Conservation (phyloP, 2,329 filamentous ascomycete genomes). For the Botrytis hyacinthi region DNA sequence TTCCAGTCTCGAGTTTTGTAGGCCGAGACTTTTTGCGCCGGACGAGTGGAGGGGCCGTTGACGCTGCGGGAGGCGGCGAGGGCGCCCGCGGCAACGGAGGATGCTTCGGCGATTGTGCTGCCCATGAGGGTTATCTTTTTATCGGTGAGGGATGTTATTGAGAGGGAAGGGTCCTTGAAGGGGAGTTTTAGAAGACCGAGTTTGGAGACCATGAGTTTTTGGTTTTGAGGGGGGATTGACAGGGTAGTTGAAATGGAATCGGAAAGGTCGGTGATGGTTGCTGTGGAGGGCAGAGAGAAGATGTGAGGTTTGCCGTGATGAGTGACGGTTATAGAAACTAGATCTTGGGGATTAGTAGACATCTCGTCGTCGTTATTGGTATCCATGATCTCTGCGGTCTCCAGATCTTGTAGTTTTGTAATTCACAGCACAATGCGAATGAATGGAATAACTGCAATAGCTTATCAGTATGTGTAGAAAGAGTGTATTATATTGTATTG, state of each 20-base stretch:
- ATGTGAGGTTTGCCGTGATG: slow-evolving; percentile 49
- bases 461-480: neutral
- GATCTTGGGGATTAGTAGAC: slow-evolving; percentile 33
- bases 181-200: slow-evolving; percentile 62
- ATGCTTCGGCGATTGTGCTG: slow-evolving; percentile 58
- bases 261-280: slow-evolving; percentile 59
- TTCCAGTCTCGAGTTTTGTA: slow-evolving; percentile 47
- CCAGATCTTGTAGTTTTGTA: neutral
- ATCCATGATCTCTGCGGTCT: slow-evolving; percentile 15
- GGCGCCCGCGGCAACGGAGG: slow-evolving; percentile 49
- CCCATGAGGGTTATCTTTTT: slow-evolving; percentile 67
- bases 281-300: slow-evolving; percentile 46
- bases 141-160: slow-evolving; percentile 48
- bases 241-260: slow-evolving; percentile 54
- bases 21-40: slow-evolving; percentile 39
- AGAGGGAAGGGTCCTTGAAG: slow-evolving; percentile 56
- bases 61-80: slow-evolving; percentile 50
- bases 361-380: slow-evolving; percentile 22
- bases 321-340: slow-evolving; percentile 46
- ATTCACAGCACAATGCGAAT: neutral
- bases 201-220: slow-evolving; percentile 68
- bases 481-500: neutral
- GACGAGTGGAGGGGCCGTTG: slow-evolving; percentile 32
- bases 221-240: slow-evolving; percentile 59
- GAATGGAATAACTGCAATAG: neutral